These are phyloP conservation scores for Verticillium dahliae DNA, from an alignment of 2,329 filamentous ascomycete genomes.

Conservation along the genomic window DNA sequence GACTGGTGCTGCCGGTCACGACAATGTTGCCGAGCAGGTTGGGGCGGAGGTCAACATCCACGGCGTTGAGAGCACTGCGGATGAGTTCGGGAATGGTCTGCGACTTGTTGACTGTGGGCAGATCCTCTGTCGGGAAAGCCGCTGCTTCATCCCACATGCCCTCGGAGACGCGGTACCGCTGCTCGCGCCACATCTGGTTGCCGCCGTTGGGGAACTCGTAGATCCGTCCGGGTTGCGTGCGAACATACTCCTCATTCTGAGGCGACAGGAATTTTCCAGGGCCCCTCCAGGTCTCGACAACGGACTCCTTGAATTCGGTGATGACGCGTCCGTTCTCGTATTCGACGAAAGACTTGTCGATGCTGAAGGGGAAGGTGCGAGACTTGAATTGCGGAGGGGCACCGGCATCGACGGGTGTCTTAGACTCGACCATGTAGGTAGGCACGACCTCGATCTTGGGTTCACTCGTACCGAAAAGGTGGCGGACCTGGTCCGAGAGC, in stretches of 20 bases:
- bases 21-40: conserved; percentile 84
- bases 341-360: conserved; percentile 65
- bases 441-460: conserved; percentile 70
- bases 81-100: conserved; percentile 84
- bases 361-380: conserved; percentile 58
- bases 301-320: conserved; percentile 95
- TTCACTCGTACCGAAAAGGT: conserved; percentile 66
- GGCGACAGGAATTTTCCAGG: conserved; percentile 58
- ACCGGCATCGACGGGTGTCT: conserved; percentile 81
- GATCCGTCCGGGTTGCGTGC: conserved; percentile 68
- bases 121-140: conserved; percentile 48
- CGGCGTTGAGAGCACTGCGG: conserved; percentile 65
- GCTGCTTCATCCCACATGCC: conserved; percentile 85
- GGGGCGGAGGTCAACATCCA: conserved; percentile 84
- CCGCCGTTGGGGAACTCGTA: conserved; percentile 97
- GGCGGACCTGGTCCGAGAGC: conserved; percentile 81
- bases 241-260: conserved; percentile 72
- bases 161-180: conserved; percentile 81
- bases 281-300: conserved; percentile 88
- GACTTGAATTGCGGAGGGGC: conserved; percentile 71
- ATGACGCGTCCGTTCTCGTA: conserved; percentile 90
- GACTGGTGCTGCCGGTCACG: conserved; percentile 79
- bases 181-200: conserved; percentile 89
- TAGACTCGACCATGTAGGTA: conserved; percentile 81
- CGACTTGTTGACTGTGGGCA: conserved; percentile 48